These are phyloP conservation scores for Alnus rubra DNA, from an alignment of 306 rosid genomes.

Conservation along the genomic window DNA sequence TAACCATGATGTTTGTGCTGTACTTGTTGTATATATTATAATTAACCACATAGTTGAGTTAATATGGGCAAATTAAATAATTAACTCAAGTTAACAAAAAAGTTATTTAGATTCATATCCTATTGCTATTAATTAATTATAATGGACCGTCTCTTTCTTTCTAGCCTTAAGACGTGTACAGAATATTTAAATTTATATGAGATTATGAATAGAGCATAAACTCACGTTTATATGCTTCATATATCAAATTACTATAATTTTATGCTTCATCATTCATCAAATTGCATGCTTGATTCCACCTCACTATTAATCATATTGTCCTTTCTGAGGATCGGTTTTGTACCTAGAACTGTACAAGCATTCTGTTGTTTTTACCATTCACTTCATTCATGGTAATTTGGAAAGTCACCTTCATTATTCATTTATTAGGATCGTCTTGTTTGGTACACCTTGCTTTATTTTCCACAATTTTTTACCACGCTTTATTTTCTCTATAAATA, in stretches of 20 bases:
- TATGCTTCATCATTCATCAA: background rate
- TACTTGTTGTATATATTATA: background rate
- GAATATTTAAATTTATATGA: background rate
- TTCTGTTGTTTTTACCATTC: background rate
- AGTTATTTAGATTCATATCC: background rate
- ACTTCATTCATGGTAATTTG: background rate
- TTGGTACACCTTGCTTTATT: too few relatives aligned
- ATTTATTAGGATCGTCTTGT: too few relatives aligned
- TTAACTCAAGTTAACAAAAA: background rate
- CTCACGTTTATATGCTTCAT: background rate
- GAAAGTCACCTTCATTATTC: too few relatives aligned
- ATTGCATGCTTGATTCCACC: background rate
- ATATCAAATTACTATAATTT: background rate
- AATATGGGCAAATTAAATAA: background rate
- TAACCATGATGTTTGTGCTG: constrained; percentile 8
- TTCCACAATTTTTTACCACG: too few relatives aligned
- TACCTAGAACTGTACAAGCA: background rate
- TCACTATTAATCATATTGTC: too few relatives aligned
- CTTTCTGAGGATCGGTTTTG: background rate
- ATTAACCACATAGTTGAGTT: background rate
- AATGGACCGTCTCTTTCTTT: background rate
- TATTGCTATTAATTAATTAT: too few relatives aligned
- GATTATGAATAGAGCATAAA: background rate
- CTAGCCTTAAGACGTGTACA: background rate
- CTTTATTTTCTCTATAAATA: too few relatives aligned